Evolutionary conservation across 768 basidiomycete genomes (phyloP), one percentile per base, ranked within the genome.

Genomic region (Mycena olivaceomarginata): DNA sequence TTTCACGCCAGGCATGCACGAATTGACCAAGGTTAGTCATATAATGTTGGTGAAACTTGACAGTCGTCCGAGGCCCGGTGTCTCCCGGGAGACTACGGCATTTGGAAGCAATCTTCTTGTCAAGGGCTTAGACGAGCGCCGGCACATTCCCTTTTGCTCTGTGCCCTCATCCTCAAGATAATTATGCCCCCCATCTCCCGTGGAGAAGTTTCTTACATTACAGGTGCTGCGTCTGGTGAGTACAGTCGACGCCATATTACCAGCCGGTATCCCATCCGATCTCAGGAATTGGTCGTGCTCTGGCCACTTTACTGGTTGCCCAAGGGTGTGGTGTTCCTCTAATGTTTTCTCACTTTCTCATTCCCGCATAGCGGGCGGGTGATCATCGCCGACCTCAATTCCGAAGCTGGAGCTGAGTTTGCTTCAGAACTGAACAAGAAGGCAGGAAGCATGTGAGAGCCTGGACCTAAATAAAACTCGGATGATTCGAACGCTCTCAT

Each of bases 381-480:
- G 0, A 51, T 79, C 45, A 81, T 81, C 25, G 78, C 77, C 15
- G 78, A 81, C 43, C 46, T 79, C 2, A 77, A 79, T 48, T 76
- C 40, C 18, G 74, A 77, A 48, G 71, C 60, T 22, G 78, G 64
- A 20, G 39, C 78, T 16, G 60, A 74, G 66, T 70, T 74, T 18
- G 80, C 78, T 18, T 37, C 76, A 16, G 76, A 81, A 51, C 70
- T 81, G 40, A 81, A 81, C 65, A 72, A 69, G 40, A 79, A 78
- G 48, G 77, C 72, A 22, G 74, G 72, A 46, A 76, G 72, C 72
- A 41, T 77, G 80, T 81, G 63, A 72, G 77, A n/a, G n/a, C n/a
- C n/a, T n/a, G n/a, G n/a, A 15, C 7, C 41, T 66, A 48, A 66
- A 39, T 57, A 59, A 37, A n/a, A 15, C 41, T 25, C 9, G 48